These are phyloP conservation scores for Solanum chiquidenum DNA, from an alignment of 257 asterid species.

Conservation along the genomic window DNA sequence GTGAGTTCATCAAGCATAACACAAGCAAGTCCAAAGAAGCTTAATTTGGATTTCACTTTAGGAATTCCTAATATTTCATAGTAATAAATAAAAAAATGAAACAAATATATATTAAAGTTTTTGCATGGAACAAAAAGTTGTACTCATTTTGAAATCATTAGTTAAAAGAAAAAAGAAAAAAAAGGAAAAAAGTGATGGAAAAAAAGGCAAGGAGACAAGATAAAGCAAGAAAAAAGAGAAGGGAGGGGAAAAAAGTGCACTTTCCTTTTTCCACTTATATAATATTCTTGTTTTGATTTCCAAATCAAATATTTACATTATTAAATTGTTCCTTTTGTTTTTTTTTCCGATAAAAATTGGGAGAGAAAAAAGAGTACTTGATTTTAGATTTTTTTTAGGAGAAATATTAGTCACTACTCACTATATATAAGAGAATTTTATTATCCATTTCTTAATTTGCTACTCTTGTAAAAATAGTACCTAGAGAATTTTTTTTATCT, in stretches of 20 bases:
- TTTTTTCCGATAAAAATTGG: background rate
- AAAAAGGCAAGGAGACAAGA: slow-evolving; percentile 54
- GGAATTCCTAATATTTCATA: slow-evolving; percentile 29
- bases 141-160: slow-evolving; percentile 59
- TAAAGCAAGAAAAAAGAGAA: slow-evolving; percentile 51
- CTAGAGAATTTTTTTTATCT: background rate
- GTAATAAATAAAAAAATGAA: background rate
- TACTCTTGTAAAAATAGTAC: background rate
- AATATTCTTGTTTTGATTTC: background rate
- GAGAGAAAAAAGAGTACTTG: background rate
- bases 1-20: slow-evolving; percentile 64
- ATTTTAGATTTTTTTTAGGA: background rate
- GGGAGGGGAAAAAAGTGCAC: background rate
- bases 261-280: background rate
- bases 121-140: background rate
- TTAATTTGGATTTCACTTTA: slow-evolving; percentile 80
- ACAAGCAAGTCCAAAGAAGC: slow-evolving; percentile 58
- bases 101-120: background rate
- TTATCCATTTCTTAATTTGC: background rate
- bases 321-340: background rate
- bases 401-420: background rate
- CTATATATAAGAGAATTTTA: background rate
- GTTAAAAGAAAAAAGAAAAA: slow-evolving; percentile 6
- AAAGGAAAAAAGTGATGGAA: slow-evolving; percentile 7
- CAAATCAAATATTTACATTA: background rate